phyloP scores from a whole-genome alignment of 257 asterid species.

The Leonotis leonurus region DNA sequence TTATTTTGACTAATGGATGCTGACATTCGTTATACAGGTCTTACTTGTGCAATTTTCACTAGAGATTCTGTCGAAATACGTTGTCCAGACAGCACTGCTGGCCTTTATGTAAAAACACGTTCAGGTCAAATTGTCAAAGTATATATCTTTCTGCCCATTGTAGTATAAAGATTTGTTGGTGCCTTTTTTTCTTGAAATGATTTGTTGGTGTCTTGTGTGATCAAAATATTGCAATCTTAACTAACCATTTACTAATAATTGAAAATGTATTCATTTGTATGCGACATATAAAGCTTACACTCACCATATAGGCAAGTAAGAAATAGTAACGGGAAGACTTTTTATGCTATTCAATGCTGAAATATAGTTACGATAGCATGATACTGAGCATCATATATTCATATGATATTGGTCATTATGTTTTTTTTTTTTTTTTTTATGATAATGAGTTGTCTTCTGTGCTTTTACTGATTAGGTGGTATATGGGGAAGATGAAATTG shows the following conservation, averaged over 20 bases:
- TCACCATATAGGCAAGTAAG: not conserved
- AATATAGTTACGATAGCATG: not conserved
- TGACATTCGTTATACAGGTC: conserved; percentile 50
- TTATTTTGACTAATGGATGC: conserved; percentile 16
- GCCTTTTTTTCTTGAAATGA: not conserved
- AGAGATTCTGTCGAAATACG: conserved; percentile 53
- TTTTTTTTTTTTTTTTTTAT: too few species aligned
- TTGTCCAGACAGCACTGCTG: conserved; percentile 77
- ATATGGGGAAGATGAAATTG: conserved; percentile 83
- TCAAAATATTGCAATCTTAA: not conserved
- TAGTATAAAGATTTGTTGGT: conserved; percentile 6
- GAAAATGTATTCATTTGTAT: not conserved
- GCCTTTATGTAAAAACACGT: conserved; percentile 81
- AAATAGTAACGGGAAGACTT: not conserved
- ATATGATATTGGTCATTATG: not conserved
- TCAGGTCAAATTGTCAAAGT: conserved; percentile 82
- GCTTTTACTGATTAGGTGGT: conserved; percentile 48
- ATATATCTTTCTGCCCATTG: conserved; percentile 37
- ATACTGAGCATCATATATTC: not conserved
- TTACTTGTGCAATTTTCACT: conserved; percentile 67
- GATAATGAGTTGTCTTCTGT: not conserved
- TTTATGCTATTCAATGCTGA: not conserved
- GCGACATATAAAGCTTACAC: not conserved
- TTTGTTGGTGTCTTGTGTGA: conserved; percentile 2
- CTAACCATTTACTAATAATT: not conserved